Conservation (phyloP, 176 grass and related monocot species). For the Bonia amplexicaulis region DNA sequence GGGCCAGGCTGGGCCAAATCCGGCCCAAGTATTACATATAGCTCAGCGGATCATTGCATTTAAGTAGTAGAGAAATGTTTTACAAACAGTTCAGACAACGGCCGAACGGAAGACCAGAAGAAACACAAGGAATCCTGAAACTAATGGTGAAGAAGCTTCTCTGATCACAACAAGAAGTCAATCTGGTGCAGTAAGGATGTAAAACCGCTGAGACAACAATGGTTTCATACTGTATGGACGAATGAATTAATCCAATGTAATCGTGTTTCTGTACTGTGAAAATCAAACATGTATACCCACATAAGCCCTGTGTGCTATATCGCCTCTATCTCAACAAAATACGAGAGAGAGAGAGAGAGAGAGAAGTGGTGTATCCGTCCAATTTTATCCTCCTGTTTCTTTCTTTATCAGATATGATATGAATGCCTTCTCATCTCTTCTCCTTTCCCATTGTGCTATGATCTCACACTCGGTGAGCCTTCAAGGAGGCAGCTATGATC, state of each 20-base stretch:
- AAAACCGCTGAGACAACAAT: background rate
- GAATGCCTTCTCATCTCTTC: background rate
- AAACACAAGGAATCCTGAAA: background rate
- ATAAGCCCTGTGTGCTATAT: background rate
- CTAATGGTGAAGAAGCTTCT: background rate
- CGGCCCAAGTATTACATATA: no score
- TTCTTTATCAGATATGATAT: conserved; percentile 2
- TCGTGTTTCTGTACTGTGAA: conserved; percentile 20
- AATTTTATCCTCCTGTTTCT: background rate
- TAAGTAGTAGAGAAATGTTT: background rate
- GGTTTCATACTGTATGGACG: background rate
- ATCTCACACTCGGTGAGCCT: background rate
- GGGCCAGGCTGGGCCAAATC: no score
- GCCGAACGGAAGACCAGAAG: background rate
- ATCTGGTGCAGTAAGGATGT: background rate
- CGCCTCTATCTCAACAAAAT: conserved; percentile 7
- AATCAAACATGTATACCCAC: conserved; percentile 21
- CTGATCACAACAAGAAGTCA: background rate
- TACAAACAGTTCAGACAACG: background rate
- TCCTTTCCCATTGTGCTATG: background rate
- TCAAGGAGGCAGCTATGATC: conserved; percentile 16
- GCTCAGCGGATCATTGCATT: background rate
- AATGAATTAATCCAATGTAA: conserved; percentile 44
- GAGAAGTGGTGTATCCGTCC: background rate
- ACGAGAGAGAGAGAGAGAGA: background rate